Conservation (phyloP, 2,329 filamentous ascomycete genomes). For the Trichoderma koningii region DNA sequence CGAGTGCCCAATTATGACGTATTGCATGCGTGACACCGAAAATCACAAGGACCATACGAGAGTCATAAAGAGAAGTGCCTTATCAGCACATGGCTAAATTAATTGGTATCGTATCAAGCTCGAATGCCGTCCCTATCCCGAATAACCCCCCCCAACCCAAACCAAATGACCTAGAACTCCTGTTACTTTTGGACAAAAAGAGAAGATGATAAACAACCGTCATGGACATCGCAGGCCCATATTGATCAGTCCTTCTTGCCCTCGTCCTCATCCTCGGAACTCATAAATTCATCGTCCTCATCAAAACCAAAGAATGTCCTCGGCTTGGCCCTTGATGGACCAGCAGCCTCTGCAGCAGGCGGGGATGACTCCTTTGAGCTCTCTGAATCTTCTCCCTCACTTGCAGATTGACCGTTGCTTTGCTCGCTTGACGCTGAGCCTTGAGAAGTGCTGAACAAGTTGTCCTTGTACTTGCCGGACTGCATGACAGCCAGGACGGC, state of each 20-base stretch:
- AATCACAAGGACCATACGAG: neutral
- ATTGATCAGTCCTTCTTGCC: constrained; percentile 5
- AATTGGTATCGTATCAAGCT: constrained; percentile 18
- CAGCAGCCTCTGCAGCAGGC: constrained; percentile 44
- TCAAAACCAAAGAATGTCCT: constrained; percentile 74
- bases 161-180: constrained; percentile 10
- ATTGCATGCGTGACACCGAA: neutral
- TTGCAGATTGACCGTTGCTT: constrained; percentile 35
- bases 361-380: constrained; percentile 54
- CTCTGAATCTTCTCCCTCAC: constrained; percentile 44
- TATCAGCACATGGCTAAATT: neutral
- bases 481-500: constrained; percentile 73
- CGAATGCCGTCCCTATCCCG: neutral
- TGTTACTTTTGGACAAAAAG: neutral
- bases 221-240: neutral
- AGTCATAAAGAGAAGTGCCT: neutral
- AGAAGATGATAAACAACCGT: no score
- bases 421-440: constrained; percentile 47
- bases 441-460: constrained; percentile 55
- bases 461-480: constrained; percentile 63
- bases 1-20: constrained; percentile 5
- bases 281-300: constrained; percentile 75
- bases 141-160: neutral
- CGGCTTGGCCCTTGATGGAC: constrained; percentile 44
- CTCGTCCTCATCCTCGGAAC: constrained; percentile 54